phyloP scores from a whole-genome alignment of 129 eudicot species.

The Gnaphalium uliginosum region DNA sequence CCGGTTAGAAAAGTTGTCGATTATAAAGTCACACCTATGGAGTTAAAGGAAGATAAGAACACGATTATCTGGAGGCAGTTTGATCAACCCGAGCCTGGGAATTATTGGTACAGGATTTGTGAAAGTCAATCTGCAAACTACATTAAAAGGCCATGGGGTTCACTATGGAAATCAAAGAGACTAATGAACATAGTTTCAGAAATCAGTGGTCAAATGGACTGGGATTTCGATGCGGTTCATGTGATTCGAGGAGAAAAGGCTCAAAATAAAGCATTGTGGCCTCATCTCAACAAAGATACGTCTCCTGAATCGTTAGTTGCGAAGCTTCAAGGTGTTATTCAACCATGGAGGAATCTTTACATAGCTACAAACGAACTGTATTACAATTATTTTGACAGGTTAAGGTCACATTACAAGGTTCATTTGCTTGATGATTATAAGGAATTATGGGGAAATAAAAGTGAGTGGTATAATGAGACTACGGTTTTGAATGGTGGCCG shows the following conservation, averaged over 20 bases:
- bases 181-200: conserved; percentile 93
- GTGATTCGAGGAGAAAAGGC: conserved; percentile 93
- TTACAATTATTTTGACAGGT: conserved; percentile 79
- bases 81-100: conserved; percentile 86
- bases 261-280: conserved; percentile 79
- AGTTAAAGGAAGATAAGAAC: conserved; percentile 72
- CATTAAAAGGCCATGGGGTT: conserved; percentile 85
- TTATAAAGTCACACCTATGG: conserved; percentile 80
- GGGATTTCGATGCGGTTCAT: conserved; percentile 98
- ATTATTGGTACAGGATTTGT: conserved; percentile 95
- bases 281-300: conserved; percentile 84
- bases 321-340: conserved; percentile 64
- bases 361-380: conserved; percentile 88
- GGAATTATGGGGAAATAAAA: conserved; percentile 78
- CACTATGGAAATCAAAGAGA: conserved; percentile 92
- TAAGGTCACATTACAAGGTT: conserved; percentile 89
- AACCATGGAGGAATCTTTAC: conserved; percentile 91
- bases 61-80: conserved; percentile 87
- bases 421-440: conserved; percentile 91
- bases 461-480: conserved; percentile 97
- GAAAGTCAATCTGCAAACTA: conserved; percentile 76
- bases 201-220: conserved; percentile 93
- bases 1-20: conserved; percentile 63
- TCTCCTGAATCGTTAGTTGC: conserved; percentile 81
- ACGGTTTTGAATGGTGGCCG: conserved; percentile 46